Percentiles rank a stretch among this genome's conserved stretches.
Evolutionary conservation across 768 basidiomycete species (phyloP).

Genomic region (Tubosaeta sp.): DNA sequence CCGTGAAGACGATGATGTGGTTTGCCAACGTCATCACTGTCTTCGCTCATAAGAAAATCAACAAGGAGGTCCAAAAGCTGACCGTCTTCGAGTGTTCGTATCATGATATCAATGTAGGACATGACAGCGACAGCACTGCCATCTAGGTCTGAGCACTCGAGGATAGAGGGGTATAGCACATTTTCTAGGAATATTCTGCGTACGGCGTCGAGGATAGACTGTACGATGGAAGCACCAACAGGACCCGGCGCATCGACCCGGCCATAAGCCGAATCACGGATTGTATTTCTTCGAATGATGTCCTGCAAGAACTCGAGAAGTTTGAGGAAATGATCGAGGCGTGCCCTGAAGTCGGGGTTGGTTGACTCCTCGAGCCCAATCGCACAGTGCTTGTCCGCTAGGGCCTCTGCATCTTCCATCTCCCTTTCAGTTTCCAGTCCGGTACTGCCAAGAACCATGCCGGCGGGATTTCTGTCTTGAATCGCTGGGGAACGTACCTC

Average conservation of each 20-base stretch:
- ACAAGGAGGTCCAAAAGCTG: constrained; percentile 68
- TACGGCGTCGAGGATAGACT: constrained; percentile 78
- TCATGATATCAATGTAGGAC: constrained; percentile 89
- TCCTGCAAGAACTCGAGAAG: constrained; percentile 90
- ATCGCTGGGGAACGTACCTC: constrained; percentile 51
- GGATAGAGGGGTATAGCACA: constrained; percentile 85
- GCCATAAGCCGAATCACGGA: constrained; percentile 34
- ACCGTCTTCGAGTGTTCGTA: constrained; percentile 67
- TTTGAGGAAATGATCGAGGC: constrained; percentile 86
- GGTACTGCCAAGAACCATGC: constrained; percentile 72
- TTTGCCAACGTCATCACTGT: constrained; percentile 63
- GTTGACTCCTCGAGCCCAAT: constrained; percentile 76
- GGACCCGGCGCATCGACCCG: constrained; percentile 53
- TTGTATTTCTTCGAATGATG: constrained; percentile 65
- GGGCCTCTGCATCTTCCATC: constrained; percentile 49
- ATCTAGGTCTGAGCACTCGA: constrained; percentile 88
- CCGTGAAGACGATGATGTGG: constrained; percentile 38
- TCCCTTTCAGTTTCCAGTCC: constrained; percentile 53
- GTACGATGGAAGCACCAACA: constrained; percentile 77
- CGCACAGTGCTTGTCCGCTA: constrained; percentile 48
- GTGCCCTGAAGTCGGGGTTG: constrained; percentile 68
- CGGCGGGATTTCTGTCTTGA: constrained; percentile 38
- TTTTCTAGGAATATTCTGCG: constrained; percentile 88
- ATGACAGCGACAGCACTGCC: constrained; percentile 97
- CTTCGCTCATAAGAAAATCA: constrained; percentile 79